A percentile compares a stretch with the other conserved stretches of the same genome.
Evolutionary conservation across 73 alveolate genomes (phyloP).

Genomic region (Paramecium sonneborni): DNA sequence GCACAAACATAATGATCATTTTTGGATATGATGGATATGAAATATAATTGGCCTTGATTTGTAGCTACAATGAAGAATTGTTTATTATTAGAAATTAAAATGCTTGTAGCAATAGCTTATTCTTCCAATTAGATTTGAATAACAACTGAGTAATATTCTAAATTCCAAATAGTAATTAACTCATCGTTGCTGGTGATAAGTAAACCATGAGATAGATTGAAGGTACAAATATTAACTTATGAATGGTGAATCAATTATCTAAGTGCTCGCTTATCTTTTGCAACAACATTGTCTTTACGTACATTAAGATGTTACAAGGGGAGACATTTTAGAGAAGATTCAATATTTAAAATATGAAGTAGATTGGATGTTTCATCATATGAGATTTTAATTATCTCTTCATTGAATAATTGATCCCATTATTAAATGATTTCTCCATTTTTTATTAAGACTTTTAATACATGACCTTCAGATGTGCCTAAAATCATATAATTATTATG

Average conservation of each 20-base stretch:
- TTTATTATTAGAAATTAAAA: neutral
- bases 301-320: neutral
- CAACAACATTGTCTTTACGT: neutral
- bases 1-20: conserved; percentile 45
- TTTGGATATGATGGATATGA: neutral
- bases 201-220: conserved; percentile 42
- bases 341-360: neutral
- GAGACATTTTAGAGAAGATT: conserved; percentile 1
- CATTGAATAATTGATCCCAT: conserved; percentile 32
- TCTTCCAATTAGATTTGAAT: conserved; percentile 23
- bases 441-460: neutral
- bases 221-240: neutral
- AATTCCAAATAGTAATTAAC: neutral
- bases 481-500: conserved; percentile 23
- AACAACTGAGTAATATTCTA: conserved; percentile 45
- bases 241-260: neutral
- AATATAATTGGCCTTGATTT: neutral
- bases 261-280: conserved; percentile 31
- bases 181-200: neutral
- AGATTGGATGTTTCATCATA: conserved; percentile 31
- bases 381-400: neutral
- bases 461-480: conserved; percentile 5
- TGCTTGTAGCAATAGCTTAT: neutral
- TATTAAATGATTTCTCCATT: neutral
- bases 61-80: neutral